Conservation (phyloP, 805 yeast genomes). For the Monosporozyma solicola region DNA sequence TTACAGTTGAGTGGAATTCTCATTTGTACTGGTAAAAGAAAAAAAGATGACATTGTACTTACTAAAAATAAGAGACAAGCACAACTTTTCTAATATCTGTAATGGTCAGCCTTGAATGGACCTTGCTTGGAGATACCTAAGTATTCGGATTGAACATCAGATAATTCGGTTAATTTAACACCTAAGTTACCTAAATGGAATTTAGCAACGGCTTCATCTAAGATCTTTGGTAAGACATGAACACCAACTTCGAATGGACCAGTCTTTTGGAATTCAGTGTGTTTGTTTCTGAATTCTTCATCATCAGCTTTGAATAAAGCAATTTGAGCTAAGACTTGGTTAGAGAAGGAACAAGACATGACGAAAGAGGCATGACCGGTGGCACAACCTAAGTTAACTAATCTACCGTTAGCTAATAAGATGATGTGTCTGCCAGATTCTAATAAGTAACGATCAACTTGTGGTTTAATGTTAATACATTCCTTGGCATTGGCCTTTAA, state of each 20-base stretch:
- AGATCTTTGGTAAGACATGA: slow-evolving; percentile 92
- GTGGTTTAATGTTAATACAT: slow-evolving; percentile 96
- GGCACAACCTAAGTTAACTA: slow-evolving; percentile 98
- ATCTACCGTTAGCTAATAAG: slow-evolving; percentile 97
- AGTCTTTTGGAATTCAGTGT: slow-evolving; percentile 84
- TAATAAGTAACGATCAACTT: slow-evolving; percentile 94
- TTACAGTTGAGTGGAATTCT: background rate
- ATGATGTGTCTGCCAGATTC: slow-evolving; percentile 86
- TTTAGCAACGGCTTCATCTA: slow-evolving; percentile 97
- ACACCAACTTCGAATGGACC: slow-evolving; percentile 90
- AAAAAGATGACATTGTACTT: background rate
- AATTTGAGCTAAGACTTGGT: slow-evolving; percentile 98
- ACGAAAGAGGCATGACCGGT: slow-evolving; percentile 99
- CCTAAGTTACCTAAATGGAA: slow-evolving; percentile 93
- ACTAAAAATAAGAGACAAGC: slow-evolving; percentile 7
- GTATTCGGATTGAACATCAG: slow-evolving; percentile 83
- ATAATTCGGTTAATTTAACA: slow-evolving; percentile 71
- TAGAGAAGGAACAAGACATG: slow-evolving; percentile 99
- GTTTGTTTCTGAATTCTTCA: slow-evolving; percentile 65
- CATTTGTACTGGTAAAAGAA: background rate
- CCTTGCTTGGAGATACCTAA: slow-evolving; percentile 86
- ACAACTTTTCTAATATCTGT: slow-evolving; percentile 65
- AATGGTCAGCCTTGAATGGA: slow-evolving; percentile 96
- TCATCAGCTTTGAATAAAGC: slow-evolving; percentile 90
- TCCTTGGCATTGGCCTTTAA: slow-evolving; percentile 88